Conservation (phyloP, 2,329 filamentous ascomycete genomes). For the Colletotrichum tropicicola region DNA sequence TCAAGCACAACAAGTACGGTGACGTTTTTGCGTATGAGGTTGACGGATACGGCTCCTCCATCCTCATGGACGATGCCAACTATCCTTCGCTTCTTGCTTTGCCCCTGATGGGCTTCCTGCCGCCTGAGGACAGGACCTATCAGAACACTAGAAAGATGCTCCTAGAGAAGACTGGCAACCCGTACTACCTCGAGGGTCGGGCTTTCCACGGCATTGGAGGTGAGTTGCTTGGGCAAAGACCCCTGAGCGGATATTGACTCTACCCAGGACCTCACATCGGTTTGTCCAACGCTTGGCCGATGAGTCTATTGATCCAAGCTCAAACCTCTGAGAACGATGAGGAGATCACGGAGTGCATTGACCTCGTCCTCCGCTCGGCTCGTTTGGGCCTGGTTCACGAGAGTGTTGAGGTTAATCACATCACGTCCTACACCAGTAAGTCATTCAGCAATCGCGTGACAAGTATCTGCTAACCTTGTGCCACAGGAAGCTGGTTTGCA, state of each 20-base stretch:
- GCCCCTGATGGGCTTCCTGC: constrained; percentile 80
- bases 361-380: constrained; percentile 78
- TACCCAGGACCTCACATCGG: constrained; percentile 73
- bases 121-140: constrained; percentile 74
- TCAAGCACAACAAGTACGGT: constrained; percentile 78
- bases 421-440: constrained; percentile 76
- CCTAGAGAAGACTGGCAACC: constrained; percentile 79
- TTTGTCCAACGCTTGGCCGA: constrained; percentile 92
- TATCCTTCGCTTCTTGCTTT: constrained; percentile 83
- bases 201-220: constrained; percentile 91
- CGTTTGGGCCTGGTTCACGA: constrained; percentile 88
- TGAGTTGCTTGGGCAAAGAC: constrained; percentile 43
- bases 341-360: constrained; percentile 80
- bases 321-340: constrained; percentile 86
- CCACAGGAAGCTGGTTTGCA: constrained; percentile 84
- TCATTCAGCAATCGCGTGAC: background rate
- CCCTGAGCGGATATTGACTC: background rate
- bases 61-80: constrained; percentile 92
- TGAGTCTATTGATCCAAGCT: constrained; percentile 91
- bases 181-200: constrained; percentile 83
- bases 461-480: background rate
- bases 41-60: constrained; percentile 83
- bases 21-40: constrained; percentile 88
- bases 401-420: constrained; percentile 82
- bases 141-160: constrained; percentile 86